phyloP scores from a whole-genome alignment of 192 early-diverging fungal species.

The Coemansia sp. region DNA sequence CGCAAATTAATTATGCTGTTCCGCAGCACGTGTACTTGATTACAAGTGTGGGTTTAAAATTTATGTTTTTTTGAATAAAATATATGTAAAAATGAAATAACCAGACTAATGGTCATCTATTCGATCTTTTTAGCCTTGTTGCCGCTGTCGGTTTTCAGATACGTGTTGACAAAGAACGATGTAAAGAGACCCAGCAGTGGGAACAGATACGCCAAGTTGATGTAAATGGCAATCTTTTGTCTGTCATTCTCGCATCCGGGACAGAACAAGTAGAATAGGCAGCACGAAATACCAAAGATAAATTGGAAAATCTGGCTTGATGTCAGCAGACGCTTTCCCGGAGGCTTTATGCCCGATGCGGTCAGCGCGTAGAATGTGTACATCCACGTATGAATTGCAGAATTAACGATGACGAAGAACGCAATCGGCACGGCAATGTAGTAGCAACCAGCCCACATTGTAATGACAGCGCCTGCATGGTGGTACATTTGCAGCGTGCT shows the following conservation, averaged over 20 bases:
- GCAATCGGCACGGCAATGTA: conserved; percentile 77
- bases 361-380: conserved; percentile 82
- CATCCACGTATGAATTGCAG: conserved; percentile 88
- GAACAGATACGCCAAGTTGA: conserved; percentile 74
- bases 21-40: not conserved
- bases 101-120: not conserved
- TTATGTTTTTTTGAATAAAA: not conserved
- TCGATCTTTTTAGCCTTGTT: conserved; percentile 6
- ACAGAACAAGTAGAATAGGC: conserved; percentile 69
- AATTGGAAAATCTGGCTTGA: conserved; percentile 88
- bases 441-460: conserved; percentile 84
- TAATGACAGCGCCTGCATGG: conserved; percentile 86
- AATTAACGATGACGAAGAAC: conserved; percentile 81
- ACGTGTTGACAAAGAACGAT: conserved; percentile 75
- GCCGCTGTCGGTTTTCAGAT: conserved; percentile 27
- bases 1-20: too few species aligned
- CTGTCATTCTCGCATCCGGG: conserved; percentile 63
- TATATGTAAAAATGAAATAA: too few species aligned
- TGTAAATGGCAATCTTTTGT: conserved; percentile 65
- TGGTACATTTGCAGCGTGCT: conserved; percentile 86
- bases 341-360: conserved; percentile 70
- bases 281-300: conserved; percentile 69
- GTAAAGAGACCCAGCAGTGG: conserved; percentile 80
- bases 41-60: not conserved
- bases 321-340: conserved; percentile 80